Base-by-base conservation (phyloP, 176 grass and related monocot species). In the Rhynchospora breviuscula region DNA sequence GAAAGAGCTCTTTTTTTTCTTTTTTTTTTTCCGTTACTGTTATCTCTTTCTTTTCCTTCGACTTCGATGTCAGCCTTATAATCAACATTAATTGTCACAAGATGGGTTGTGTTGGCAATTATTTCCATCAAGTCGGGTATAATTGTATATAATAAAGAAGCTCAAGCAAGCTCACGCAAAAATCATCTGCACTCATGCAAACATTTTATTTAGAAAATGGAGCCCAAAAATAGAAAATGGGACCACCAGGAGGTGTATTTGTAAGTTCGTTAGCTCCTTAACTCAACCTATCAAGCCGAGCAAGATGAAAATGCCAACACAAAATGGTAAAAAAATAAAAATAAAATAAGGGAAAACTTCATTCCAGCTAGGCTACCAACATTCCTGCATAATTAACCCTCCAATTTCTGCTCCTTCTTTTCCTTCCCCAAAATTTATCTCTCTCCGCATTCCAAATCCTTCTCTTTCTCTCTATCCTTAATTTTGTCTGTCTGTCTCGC, bases 401-500 rank as follows among this genome's bases (percentile, higher is more conserved):
- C 79, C 64, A 61, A 60, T 58, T 72, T 89, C 63, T 79, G 84
- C 78, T 79, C 77, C 25, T 31, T 7, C 25, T 73, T 51, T 23
- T 76, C 53, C 58, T 79, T 76, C 45, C 59, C 72, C 21, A 62
- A 74, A 85, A 80, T 74, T 70, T 63, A 70, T 82, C 76, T 87
- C 89, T 87, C 82, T 79, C 81, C 88, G 86, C 67, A 70, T 8
- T 29, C 44, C 59, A 45, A 81, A 81, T 26, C 29, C 5, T 22
- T 69, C 59, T 51, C 70, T 78, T 25, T 57, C 43, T 73, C 73
- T 85, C 45, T 78, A 29, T 54, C 43, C 54, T 61, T 59, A 58
- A 33, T 47, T 47, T 67, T 44, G n/a, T 35, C 49, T 2, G 17
- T 33, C 73, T 18, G 14, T 78, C 13, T 54, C 31, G 13, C 73